phyloP scores from a whole-genome alignment of 495 filamentous ascomycete genomes.

The Xylaria cubensis region DNA sequence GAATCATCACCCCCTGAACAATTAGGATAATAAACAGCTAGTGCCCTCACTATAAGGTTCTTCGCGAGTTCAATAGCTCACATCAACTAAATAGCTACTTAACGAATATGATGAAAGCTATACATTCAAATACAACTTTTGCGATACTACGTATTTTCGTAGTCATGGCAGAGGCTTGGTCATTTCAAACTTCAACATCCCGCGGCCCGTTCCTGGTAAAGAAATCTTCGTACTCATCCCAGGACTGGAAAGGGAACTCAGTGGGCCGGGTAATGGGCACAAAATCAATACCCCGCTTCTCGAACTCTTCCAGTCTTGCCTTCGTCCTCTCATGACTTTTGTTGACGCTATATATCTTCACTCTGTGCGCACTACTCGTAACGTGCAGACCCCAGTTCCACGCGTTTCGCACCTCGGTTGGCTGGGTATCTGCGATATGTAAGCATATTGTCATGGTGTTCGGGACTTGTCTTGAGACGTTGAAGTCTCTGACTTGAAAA shows the following conservation, averaged over 20 bases:
- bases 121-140: background rate
- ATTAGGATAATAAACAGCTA: background rate
- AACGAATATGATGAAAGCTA: background rate
- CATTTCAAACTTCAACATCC: constrained; percentile 42
- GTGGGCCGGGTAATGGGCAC: constrained; percentile 60
- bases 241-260: constrained; percentile 51
- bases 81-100: background rate
- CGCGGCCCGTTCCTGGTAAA: constrained; percentile 55
- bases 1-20: background rate
- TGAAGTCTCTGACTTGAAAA: background rate
- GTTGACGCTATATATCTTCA: constrained; percentile 70
- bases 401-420: constrained; percentile 40
- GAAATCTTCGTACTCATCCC: constrained; percentile 55
- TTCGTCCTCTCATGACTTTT: constrained; percentile 55
- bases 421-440: constrained; percentile 44
- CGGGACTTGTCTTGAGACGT: background rate
- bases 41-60: background rate
- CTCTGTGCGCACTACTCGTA: constrained; percentile 67
- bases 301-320: constrained; percentile 55
- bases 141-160: background rate
- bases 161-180: background rate
- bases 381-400: constrained; percentile 72
- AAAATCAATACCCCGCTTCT: constrained; percentile 54
- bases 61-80: background rate
- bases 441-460: background rate